These are phyloP conservation scores for Ascomycota sp. DNA, from an alignment of 2,329 filamentous ascomycete species.

Conservation along the genomic window DNA sequence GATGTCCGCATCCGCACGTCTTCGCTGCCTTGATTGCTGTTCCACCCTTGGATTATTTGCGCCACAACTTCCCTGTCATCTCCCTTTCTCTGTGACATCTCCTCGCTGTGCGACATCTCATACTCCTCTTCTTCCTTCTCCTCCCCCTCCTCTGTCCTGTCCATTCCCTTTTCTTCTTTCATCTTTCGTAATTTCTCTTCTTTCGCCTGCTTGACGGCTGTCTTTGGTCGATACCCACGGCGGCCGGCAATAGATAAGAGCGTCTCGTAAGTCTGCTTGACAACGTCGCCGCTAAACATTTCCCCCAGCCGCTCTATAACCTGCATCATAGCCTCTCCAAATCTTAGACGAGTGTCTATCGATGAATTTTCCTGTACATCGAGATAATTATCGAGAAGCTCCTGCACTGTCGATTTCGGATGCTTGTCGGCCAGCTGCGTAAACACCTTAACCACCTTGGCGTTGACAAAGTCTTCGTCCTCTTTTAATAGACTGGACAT, in stretches of 20 bases:
- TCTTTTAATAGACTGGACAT: slow-evolving; percentile 44
- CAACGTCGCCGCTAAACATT: slow-evolving; percentile 32
- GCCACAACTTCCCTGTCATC: slow-evolving; percentile 28
- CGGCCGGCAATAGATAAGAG: slow-evolving; percentile 45
- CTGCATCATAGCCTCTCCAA: slow-evolving; percentile 47
- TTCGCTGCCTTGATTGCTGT: slow-evolving; percentile 42
- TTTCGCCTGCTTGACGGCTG: slow-evolving; percentile 31
- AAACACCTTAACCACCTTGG: slow-evolving; percentile 45
- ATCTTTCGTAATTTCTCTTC: slow-evolving; percentile 26
- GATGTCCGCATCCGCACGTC: slow-evolving; percentile 51
- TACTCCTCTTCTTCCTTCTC: slow-evolving; percentile 22
- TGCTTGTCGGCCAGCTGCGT: slow-evolving; percentile 40
- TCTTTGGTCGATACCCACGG: slow-evolving; percentile 38
- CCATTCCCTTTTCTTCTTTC: slow-evolving; percentile 25
- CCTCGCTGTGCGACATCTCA: slow-evolving; percentile 10
- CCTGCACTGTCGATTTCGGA: slow-evolving; percentile 37
- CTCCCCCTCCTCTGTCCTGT: slow-evolving; percentile 23
- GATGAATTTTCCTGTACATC: slow-evolving; percentile 36
- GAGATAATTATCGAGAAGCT: slow-evolving; percentile 46
- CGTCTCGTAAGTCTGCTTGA: slow-evolving; percentile 30
- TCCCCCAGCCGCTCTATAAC: slow-evolving; percentile 40
- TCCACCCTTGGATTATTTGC: slow-evolving; percentile 46
- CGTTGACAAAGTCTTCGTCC: slow-evolving; percentile 50
- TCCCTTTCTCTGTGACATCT: slow-evolving; percentile 20
- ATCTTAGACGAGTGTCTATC: slow-evolving; percentile 44